Percentiles rank a stretch among this genome's conserved stretches.
Evolutionary conservation across 78 protist genomes (phyloP).

Genomic region (Speleostelium caveatum): DNA sequence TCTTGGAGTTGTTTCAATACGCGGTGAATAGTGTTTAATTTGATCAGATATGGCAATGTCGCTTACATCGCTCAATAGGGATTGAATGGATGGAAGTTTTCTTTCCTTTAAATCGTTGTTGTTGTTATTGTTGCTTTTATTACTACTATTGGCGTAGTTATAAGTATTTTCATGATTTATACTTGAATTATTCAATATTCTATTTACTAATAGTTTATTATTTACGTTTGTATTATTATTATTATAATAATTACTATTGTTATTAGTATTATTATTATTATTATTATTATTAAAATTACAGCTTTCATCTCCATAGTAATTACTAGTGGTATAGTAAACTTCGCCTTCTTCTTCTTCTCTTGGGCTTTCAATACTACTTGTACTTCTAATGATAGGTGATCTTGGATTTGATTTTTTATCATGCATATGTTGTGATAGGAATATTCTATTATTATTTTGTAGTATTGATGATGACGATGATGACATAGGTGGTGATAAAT

Average conservation of each 20-base stretch:
- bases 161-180: too few species aligned
- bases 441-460: not conserved
- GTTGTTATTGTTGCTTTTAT: too few species aligned
- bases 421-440: conserved; percentile 8
- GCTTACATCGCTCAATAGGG: conserved; percentile 46
- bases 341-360: conserved; percentile 1
- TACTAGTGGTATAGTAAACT: conserved; percentile 25
- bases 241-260: not conserved
- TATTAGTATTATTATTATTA: not conserved
- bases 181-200: not conserved
- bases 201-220: not conserved
- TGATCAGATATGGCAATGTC: conserved; percentile 19
- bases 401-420: conserved; percentile 24
- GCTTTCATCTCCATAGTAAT: conserved; percentile 17
- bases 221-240: not conserved
- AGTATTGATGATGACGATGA: not conserved
- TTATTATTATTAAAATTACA: not conserved
- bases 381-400: not conserved
- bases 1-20: not conserved
- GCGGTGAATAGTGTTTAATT: not conserved
- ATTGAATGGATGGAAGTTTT: conserved; percentile 52
- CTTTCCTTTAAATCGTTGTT: too few species aligned
- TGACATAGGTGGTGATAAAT: too few species aligned
- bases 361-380: not conserved
- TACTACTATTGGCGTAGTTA: too few species aligned